These are phyloP conservation scores for Tillandsia leiboldiana DNA, from an alignment of 176 grass and related monocot genomes.

Conservation along the genomic window DNA sequence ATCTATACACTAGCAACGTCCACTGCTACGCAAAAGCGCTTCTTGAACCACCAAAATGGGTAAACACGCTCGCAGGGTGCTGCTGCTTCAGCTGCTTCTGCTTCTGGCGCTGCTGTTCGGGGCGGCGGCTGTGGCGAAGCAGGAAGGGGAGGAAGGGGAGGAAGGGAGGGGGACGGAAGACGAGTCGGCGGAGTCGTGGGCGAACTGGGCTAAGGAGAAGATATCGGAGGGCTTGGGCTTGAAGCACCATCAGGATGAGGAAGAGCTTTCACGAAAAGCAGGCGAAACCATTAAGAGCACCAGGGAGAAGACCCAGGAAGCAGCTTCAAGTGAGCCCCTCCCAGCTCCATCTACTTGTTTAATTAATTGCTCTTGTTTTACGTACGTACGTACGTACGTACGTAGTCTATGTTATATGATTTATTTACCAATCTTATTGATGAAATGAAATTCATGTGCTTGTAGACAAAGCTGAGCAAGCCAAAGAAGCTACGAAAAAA, in stretches of 20 bases:
- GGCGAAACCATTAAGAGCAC: no score
- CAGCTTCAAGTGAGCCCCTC: not conserved
- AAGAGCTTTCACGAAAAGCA: not conserved
- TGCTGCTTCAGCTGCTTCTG: not conserved
- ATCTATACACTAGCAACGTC: no score
- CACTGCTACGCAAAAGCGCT: no score
- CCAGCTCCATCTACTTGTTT: no score
- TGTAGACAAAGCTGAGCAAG: slow-evolving; percentile 13
- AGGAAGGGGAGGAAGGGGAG: slow-evolving; percentile 5
- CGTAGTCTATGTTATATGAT: not conserved
- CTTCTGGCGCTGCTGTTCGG: not conserved
- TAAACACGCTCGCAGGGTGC: not conserved
- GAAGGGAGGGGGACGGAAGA: slow-evolving; percentile 19
- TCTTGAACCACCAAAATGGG: no score
- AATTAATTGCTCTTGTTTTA: not conserved
- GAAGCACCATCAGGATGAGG: not conserved
- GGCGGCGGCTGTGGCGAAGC: not conserved
- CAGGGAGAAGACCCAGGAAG: not conserved
- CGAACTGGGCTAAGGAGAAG: not conserved
- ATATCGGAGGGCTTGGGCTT: not conserved
- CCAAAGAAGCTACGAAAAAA: slow-evolving; percentile 23
- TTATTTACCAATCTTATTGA: not conserved
- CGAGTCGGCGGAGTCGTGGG: slow-evolving; percentile 16
- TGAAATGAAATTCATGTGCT: not conserved
- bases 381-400: not conserved